A percentile compares a stretch with the other conserved stretches of the same genome.
phyloP scores from a whole-genome alignment of 2,329 filamentous ascomycete genomes.

The Colletotrichum sp. region DNA sequence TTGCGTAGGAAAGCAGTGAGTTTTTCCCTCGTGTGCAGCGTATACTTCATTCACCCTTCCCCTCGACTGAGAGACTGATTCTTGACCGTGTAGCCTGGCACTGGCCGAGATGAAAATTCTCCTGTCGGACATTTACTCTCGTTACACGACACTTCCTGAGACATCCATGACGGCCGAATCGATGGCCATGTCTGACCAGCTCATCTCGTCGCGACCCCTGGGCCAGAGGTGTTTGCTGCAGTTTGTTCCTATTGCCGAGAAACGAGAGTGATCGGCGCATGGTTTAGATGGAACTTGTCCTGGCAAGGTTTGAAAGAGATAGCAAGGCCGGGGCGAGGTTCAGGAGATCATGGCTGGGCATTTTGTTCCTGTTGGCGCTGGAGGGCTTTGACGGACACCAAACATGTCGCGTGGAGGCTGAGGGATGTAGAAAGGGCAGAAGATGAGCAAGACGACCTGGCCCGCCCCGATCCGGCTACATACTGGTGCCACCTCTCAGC shows the following conservation, averaged over 20 bases:
- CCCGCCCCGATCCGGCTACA: not conserved
- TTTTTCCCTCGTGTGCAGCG: not conserved
- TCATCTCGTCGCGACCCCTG: conserved; percentile 68
- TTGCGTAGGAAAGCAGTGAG: conserved; percentile 72
- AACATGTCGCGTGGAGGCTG: not conserved
- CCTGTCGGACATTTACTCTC: conserved; percentile 66
- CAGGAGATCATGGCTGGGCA: not conserved
- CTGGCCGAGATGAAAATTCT: conserved; percentile 72
- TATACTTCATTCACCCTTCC: not conserved
- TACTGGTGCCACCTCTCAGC: not conserved
- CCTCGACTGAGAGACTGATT: not conserved
- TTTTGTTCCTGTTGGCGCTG: not conserved
- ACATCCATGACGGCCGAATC: conserved; percentile 55
- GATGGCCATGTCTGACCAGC: conserved; percentile 71
- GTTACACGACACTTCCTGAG: conserved; percentile 61
- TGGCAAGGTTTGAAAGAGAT: not conserved
- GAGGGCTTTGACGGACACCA: not conserved
- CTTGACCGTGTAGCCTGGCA: conserved; percentile 53
- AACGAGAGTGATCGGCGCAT: not conserved
- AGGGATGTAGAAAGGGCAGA: not conserved
- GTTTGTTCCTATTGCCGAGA: conserved; percentile 41
- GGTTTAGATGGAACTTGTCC: not conserved
- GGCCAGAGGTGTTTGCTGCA: conserved; percentile 64
- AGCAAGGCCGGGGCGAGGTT: not conserved
- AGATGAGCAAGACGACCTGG: not conserved